Base-by-base conservation (phyloP, 257 asterid genomes). In the Capsicum chinense region DNA sequence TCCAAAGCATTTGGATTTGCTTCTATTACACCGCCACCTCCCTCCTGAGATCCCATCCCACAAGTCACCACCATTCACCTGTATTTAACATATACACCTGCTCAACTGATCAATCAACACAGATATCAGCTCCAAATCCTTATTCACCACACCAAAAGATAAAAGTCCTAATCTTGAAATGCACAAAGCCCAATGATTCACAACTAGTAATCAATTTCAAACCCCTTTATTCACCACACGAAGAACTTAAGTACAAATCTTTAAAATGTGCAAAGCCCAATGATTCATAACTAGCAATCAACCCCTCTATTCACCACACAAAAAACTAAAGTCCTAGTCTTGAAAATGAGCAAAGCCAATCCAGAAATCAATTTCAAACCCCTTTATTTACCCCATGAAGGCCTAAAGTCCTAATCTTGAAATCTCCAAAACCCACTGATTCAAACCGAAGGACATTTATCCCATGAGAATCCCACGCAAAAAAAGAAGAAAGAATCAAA, bases 31-130 rank as follows among this genome's bases (percentile, higher is more conserved):
- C 83, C 87, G 81, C 83, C 87, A 84, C 89, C 88, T 84, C 89
- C 92, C 67, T 95, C 94, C 66, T 91, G 98, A 90, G 96, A 91
- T 90, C 99, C 95, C 98, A 92, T 92, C 42, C 71, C 83, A 58
- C 19, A 58, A 66, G 84, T 44, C 17, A 60, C 76, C 74, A 58
- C 76, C 74, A 58, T 63, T 60, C 84, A 83, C 83, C 57, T 82
- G 54, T 83, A 71, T 21, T 47, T 58, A 39, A 35, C 73, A 64
- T 48, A 26, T 33, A 21, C 60, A 37, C 76, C 44, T 4, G 16
- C 33, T 74, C 12, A 57, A 14, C 85, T 68, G 79, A 83, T 66
- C 42, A 82, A 67, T 26, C 80, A 26, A 44, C 47, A 37, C 62
- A 7, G 74, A 83, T 54, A 67, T 33, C 80, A 56, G 57, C 44